Percentiles rank a stretch among this genome's conserved stretches.
phyloP scores from a whole-genome alignment of 257 asterid genomes.

The Petunia secreta region DNA sequence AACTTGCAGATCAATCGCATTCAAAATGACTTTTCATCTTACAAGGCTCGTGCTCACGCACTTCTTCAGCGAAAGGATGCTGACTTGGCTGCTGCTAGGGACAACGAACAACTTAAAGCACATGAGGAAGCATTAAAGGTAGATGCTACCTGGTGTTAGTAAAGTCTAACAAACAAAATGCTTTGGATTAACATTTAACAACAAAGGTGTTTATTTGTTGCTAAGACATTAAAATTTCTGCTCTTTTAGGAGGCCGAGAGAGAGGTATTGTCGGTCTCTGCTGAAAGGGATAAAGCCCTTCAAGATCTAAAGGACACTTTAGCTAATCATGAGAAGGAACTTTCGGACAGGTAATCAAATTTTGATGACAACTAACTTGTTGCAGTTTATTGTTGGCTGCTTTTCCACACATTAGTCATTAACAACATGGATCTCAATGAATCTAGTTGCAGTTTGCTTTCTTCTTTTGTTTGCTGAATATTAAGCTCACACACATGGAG shows the following conservation, averaged over 20 bases:
- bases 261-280: conserved; percentile 63
- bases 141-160: conserved; percentile 28
- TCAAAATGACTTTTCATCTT: conserved; percentile 79
- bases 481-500: conserved; percentile 5
- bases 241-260: conserved; percentile 85
- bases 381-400: not conserved
- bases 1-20: conserved; percentile 66
- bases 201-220: not conserved
- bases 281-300: conserved; percentile 84
- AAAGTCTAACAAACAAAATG: conserved; percentile 27
- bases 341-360: conserved; percentile 64
- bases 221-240: conserved; percentile 11
- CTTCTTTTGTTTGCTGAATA: not conserved
- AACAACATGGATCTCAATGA: not conserved
- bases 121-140: conserved; percentile 96
- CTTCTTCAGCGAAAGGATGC: conserved; percentile 95
- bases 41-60: conserved; percentile 94
- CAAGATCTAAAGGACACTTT: conserved; percentile 74
- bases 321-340: conserved; percentile 63
- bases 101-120: conserved; percentile 82
- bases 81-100: conserved; percentile 80
- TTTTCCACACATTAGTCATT: conserved; percentile 9
- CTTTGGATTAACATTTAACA: conserved; percentile 22
- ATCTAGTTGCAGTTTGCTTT: not conserved
- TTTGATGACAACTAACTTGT: not conserved